Evolutionary conservation across 2,329 filamentous ascomycete genomes (phyloP).

Genomic region (Aspergillus sp.): DNA sequence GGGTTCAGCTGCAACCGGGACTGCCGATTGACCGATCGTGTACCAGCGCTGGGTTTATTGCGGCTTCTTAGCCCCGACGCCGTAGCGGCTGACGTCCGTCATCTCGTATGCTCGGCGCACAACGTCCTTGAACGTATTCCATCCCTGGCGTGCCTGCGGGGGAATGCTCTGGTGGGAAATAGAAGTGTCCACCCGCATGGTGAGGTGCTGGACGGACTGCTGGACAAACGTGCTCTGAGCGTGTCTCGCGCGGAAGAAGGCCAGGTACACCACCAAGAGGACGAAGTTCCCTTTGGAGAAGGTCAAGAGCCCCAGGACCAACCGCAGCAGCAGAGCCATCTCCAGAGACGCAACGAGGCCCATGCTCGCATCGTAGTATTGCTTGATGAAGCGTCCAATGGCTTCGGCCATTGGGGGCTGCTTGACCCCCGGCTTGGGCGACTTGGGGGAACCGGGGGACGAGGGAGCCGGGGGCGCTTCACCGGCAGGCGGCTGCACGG

Average conservation of each 20-base stretch:
- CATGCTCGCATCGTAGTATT: constrained; percentile 97
- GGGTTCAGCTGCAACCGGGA: background rate
- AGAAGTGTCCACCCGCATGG: constrained; percentile 67
- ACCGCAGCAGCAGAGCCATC: constrained; percentile 74
- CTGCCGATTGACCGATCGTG: background rate
- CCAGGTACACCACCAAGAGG: constrained; percentile 72
- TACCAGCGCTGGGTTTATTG: constrained; percentile 26
- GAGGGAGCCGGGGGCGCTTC: constrained; percentile 38
- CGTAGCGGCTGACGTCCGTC: constrained; percentile 64
- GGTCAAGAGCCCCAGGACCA: constrained; percentile 69
- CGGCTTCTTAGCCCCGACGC: constrained; percentile 39
- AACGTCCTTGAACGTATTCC: constrained; percentile 67
- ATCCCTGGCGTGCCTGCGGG: constrained; percentile 66
- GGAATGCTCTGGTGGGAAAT: constrained; percentile 81
- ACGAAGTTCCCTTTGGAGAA: constrained; percentile 92
- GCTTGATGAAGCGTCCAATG: constrained; percentile 91
- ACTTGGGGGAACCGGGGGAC: constrained; percentile 46
- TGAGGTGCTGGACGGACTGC: constrained; percentile 62
- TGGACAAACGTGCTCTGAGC: constrained; percentile 91
- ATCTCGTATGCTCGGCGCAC: constrained; percentile 65
- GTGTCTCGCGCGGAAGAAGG: constrained; percentile 84
- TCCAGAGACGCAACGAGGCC: constrained; percentile 81
- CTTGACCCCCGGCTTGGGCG: constrained; percentile 39
- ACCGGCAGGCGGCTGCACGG: constrained; percentile 58
- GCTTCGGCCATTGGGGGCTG: constrained; percentile 62